Percentiles rank a stretch among this genome's conserved stretches.
Conservation (phyloP, 768 basidiomycete genomes). For the Podaxis mareebaensis region DNA sequence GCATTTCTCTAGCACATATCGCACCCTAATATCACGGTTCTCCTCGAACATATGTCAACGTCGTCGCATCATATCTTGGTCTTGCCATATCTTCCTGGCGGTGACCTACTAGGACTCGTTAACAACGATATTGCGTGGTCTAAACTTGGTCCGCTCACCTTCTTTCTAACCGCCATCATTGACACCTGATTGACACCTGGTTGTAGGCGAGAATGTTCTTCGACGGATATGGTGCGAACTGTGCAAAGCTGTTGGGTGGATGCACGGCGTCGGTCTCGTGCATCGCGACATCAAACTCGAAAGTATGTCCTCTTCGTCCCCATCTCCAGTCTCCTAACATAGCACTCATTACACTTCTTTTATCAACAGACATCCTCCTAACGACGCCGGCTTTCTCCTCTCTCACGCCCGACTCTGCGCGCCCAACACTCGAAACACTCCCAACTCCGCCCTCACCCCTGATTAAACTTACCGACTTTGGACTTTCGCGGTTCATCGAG, state of each 20-base stretch:
- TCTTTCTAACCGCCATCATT: constrained; percentile 3
- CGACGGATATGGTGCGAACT: constrained; percentile 77
- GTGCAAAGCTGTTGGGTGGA: constrained; percentile 78
- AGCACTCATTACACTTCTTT: neutral
- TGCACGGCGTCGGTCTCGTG: constrained; percentile 83
- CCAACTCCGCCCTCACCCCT: constrained; percentile 52
- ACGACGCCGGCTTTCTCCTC: constrained; percentile 42
- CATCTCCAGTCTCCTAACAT: neutral
- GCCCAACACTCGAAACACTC: constrained; percentile 31
- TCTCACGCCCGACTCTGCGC: constrained; percentile 22
- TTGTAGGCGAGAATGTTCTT: constrained; percentile 49
- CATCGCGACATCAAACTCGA: constrained; percentile 93
- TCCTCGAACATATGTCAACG: constrained; percentile 71
- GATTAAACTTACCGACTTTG: constrained; percentile 87
- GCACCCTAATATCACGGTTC: constrained; percentile 77
- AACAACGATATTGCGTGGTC: constrained; percentile 53
- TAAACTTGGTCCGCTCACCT: constrained; percentile 31
- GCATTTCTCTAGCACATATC: constrained; percentile 59
- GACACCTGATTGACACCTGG: constrained; percentile 10
- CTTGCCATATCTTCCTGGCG: constrained; percentile 73
- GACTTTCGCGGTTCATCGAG: constrained; percentile 83
- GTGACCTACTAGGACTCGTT: constrained; percentile 79
- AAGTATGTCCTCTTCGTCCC: constrained; percentile 40
- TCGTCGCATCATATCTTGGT: constrained; percentile 76
- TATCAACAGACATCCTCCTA: constrained; percentile 69